Evolutionary conservation across 208 protist species (phyloP), one percentile per base, ranked within the genome.

Genomic region (Trichomonas gallinae): DNA sequence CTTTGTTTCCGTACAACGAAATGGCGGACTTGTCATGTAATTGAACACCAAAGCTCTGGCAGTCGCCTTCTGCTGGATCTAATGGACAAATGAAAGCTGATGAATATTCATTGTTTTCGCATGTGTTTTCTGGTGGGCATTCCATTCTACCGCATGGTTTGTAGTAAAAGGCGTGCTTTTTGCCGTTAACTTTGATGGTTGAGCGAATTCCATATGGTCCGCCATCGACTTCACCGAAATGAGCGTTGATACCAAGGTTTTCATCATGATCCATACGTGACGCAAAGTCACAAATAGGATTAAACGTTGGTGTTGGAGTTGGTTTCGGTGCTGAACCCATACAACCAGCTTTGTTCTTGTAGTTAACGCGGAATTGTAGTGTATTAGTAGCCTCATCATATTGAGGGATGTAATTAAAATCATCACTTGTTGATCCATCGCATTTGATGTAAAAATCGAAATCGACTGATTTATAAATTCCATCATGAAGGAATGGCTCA

Each of bases 61-160:
- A 93, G 15, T 93, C 44, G 31, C 87, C 31, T 6, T 11, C 34
- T 3, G 42, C 0, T 26, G 13, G 40, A 26, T 93, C 36, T 1
- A 48, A 11, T 44, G 31, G 31, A 51, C 87, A 93, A 51, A 93
- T 23, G 17, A 42, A 93, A 38, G 44, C 44, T 38, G 87, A 93
- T 36, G 87, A 93, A 26, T 51, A 93, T 9, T 34, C 45, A 44
- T 46, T 40, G n/a, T 34, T 13, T 51, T 34, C 15, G 26, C 87
- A 93, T 93, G 11, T 48, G 38, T 93, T 49, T 40, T 44, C 44
- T 38, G 44, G 40, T 51, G 87, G 87, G 15, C 87, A 93, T 51
- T 93, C 87, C 40, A 93, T 93, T 38, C 87, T 48, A 38, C 45
- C 87, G 31, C 87, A 93, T 93, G 87, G 87, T 36, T 93, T 42